Conservation (phyloP, 2,329 filamentous ascomycete species). For the Exutisphaerella laricina region DNA sequence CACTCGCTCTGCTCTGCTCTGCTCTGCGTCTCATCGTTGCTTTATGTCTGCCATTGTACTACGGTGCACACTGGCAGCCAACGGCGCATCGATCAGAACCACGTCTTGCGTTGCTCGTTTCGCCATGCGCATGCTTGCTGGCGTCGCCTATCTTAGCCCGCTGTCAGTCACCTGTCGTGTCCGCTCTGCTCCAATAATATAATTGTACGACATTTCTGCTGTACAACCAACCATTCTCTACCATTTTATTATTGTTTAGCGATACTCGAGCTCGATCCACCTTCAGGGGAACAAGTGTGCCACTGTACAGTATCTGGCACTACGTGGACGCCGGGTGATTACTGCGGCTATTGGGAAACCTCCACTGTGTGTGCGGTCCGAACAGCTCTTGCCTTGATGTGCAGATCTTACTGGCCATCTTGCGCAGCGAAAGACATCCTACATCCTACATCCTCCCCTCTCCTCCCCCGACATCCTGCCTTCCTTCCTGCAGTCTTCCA, state of each 20-base stretch:
- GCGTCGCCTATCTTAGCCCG: conserved; percentile 14
- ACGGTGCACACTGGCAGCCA: conserved; percentile 13
- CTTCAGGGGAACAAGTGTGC: conserved; percentile 10
- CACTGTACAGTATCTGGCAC: conserved; percentile 14
- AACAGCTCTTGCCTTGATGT: conserved; percentile 6
- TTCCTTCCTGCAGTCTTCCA: conserved; percentile 15
- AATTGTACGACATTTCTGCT: conserved; percentile 28
- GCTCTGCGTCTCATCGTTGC: neutral
- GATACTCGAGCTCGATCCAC: conserved; percentile 12
- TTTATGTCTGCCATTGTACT: conserved; percentile 2
- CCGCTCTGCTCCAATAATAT: conserved; percentile 23
- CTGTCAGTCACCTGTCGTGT: conserved; percentile 14
- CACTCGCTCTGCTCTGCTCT: conserved; percentile 3
- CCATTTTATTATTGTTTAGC: conserved; percentile 21
- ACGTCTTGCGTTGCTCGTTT: conserved; percentile 11
- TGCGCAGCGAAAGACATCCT: conserved; percentile 10
- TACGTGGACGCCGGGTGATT: conserved; percentile 12
- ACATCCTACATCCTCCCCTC: conserved; percentile 9
- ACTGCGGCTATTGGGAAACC: conserved; percentile 14
- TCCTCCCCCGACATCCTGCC: too few relatives aligned
- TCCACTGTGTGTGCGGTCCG: conserved; percentile 7
- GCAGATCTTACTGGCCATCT: conserved; percentile 10
- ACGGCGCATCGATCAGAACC: conserved; percentile 11
- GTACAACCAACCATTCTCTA: conserved; percentile 29
- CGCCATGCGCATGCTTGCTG: conserved; percentile 20